These are phyloP conservation scores for Kentomonas sorsogonicus DNA, from an alignment of 208 protist genomes.

Conservation along the genomic window DNA sequence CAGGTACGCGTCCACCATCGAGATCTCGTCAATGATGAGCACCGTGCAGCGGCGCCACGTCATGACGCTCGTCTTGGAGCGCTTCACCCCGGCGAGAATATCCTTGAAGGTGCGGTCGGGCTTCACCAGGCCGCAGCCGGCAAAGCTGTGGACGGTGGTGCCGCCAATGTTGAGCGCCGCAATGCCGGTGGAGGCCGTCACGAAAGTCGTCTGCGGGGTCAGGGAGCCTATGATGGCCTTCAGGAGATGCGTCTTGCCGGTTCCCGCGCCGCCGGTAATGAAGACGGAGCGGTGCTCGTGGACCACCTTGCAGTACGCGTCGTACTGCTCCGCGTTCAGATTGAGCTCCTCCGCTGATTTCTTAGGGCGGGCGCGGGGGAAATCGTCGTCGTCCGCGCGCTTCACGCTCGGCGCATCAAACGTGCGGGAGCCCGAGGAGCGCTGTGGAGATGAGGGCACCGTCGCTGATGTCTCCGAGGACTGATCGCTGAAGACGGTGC, in stretches of 20 bases:
- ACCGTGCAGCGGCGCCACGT: slow-evolving; percentile 56
- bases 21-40: slow-evolving; percentile 91
- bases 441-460: too few relatives aligned
- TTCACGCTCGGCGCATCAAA: too few relatives aligned
- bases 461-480: too few relatives aligned
- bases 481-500: too few relatives aligned
- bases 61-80: slow-evolving; percentile 19
- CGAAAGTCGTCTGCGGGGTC: slow-evolving; percentile 42
- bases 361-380: not conserved
- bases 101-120: slow-evolving; percentile 9
- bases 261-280: slow-evolving; percentile 85
- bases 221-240: slow-evolving; percentile 60
- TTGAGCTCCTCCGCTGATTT: not conserved
- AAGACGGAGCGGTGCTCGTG: slow-evolving; percentile 55
- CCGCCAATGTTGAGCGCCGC: slow-evolving; percentile 85
- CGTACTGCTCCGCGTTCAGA: slow-evolving; percentile 60
- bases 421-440: too few relatives aligned
- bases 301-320: slow-evolving; percentile 17
- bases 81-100: slow-evolving; percentile 26
- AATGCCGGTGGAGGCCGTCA: slow-evolving; percentile 83
- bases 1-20: slow-evolving; percentile 79
- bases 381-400: not conserved
- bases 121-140: slow-evolving; percentile 62
- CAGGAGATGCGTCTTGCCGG: slow-evolving; percentile 84
- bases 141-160: slow-evolving; percentile 83